Conservation (phyloP, 2,329 filamentous ascomycete genomes). For the Monosporascus sp. region DNA sequence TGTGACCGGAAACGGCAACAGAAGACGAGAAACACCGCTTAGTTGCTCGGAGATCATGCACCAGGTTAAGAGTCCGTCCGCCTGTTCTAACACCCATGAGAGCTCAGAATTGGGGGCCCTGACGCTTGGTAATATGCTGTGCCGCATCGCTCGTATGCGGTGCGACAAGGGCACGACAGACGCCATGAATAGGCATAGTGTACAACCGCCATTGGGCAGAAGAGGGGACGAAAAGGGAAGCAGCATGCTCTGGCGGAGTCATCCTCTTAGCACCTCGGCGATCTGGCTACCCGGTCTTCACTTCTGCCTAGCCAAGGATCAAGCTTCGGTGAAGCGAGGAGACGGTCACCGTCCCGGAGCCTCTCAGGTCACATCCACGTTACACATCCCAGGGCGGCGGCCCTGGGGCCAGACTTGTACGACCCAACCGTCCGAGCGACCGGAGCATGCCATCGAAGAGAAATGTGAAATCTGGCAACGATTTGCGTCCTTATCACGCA, state of each 20-base stretch:
- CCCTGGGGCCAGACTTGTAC: background rate
- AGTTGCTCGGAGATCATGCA: slow-evolving; percentile 29
- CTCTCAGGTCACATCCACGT: background rate
- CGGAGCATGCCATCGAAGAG: background rate
- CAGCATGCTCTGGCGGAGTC: background rate
- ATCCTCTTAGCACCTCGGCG: background rate
- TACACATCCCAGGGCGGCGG: background rate
- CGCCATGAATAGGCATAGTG: slow-evolving; percentile 15
- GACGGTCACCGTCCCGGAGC: background rate
- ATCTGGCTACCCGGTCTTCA: background rate
- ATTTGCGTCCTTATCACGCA: too few species aligned
- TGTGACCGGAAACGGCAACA: slow-evolving; percentile 26
- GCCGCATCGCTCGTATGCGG: slow-evolving; percentile 18
- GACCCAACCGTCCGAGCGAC: background rate
- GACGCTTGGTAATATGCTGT: slow-evolving; percentile 24
- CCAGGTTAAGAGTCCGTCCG: slow-evolving; percentile 18
- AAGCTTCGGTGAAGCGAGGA: background rate
- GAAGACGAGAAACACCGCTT: slow-evolving; percentile 25
- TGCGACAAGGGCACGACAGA: slow-evolving; percentile 20
- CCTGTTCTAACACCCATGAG: slow-evolving; percentile 25
- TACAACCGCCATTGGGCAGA: slow-evolving; percentile 11
- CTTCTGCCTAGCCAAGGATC: background rate
- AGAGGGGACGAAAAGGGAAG: slow-evolving; percentile 8
- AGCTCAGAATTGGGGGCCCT: slow-evolving; percentile 13
- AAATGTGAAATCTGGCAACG: background rate